Evolutionary conservation across 345 rosid genomes (phyloP), one percentile per base, ranked within the genome.

Genomic region (Aegle marmelos): DNA sequence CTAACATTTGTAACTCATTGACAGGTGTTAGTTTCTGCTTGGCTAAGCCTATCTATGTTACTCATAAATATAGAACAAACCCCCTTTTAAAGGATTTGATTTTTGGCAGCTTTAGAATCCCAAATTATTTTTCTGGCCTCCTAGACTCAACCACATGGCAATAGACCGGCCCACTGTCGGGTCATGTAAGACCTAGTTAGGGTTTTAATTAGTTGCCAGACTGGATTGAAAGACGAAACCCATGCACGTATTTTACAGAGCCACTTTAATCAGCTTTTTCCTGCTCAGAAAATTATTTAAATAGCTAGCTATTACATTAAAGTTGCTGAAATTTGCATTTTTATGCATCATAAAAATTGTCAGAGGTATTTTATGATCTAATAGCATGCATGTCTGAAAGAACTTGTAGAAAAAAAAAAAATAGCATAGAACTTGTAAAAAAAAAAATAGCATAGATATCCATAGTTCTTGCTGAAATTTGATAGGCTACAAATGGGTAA

Each of bases 1-100:
- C 91, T 88, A 82, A 79, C 91, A 89, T 72, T 41, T 81, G 72
- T 30, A 67, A 82, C 66, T 19, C 78, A 62, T 72, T 65, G 88
- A 70, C 89, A 83, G 87, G 84, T 83, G 88, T 86, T 79, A 80
- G 79, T 70, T n/a, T 84, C 72, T 61, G 2, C 37, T 14, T 77
- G 70, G 84, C 70, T 75, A 67, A 34, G 74, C 74, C 80, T 77
- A 83, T 80, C 83, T 87, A 82, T 80, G 73, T 45, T 41, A 54
- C 74, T 82, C 57, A 71, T 75, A 74, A 41, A 41, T 74, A 76
- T 59, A 79, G 75, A 79, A 41, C 72, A 56, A 24, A 72, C 27
- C 39, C 28, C 19, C 85, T 76, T 82, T 70, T 48, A 60, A 34
- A 34, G 30, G 10, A 5, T 70, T 30, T 78, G 62, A 5, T 78